Base-by-base conservation (phyloP, 495 filamentous ascomycete genomes). In the Xylaria bambusicola region DNA sequence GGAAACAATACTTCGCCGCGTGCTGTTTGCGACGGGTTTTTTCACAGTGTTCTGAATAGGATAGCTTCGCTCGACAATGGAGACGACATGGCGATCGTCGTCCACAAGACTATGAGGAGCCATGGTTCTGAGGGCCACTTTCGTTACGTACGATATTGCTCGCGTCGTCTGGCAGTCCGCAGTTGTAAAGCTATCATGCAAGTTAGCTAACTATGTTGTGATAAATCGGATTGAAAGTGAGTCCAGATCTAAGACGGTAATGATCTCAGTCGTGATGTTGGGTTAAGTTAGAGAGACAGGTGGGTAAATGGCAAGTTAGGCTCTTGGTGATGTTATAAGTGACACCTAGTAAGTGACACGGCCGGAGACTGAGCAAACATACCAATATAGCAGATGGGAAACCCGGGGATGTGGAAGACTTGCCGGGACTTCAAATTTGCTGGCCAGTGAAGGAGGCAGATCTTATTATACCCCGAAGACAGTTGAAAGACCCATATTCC, bases 1-100 rank as follows among this genome's bases (percentile, higher is more conserved):
- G 12, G 73, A 77, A 44, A 52, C 62, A 17, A 62, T 68, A 2
- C 60, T 45, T 21, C 52, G 3, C 62, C 62, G 20, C 27, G 41
- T 27, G 8, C 49, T 6, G n/a, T 45, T 61, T 17, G 44, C 35
- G n/a, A 18, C n/a, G 17, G 29, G 21, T 17, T 54, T 42, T 10
- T 50, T 52, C 27, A 36, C 40, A 15, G n/a, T 40, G 10, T 45
- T 27, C 3, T 21, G 31, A 54, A 12, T n/a, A 6, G 58, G 21
- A 49, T 61, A 60, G 36, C 41, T 27, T 17, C 26, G 31, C 40
- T 33, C 23, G 27, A 27, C 26, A 55, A 49, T 53, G 62, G 67
- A 47, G 63, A 68, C 64, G 70, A 68, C 56, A 38, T 52, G 38
- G 18, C 42, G 53, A 51, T 40, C 31, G 33, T 47, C 36, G 47